Conservation (phyloP, 768 basidiomycete species). For the Porpolomopsis calyptriformis region DNA sequence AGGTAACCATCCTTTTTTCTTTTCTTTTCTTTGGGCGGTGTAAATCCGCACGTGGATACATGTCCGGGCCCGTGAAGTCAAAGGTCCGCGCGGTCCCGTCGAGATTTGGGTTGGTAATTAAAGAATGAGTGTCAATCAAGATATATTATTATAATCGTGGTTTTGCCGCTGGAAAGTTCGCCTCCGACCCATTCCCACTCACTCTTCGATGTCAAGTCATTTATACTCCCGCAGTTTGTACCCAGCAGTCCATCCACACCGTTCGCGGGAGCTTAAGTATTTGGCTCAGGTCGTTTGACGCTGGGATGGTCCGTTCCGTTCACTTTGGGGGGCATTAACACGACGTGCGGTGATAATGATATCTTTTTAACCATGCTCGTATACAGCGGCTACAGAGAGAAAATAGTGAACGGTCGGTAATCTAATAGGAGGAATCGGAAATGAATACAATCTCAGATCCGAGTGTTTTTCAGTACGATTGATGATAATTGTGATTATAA, state of each 20-base stretch:
- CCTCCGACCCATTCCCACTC: neutral
- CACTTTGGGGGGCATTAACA: too few species aligned
- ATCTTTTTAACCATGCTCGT: neutral
- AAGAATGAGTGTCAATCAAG: neutral
- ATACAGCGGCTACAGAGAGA: too few species aligned
- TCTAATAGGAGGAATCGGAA: too few species aligned
- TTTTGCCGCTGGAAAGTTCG: too few species aligned
- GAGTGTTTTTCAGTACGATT: neutral
- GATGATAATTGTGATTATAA: neutral
- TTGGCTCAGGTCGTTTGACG: neutral
- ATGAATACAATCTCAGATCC: too few species aligned
- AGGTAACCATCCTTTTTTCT: too few species aligned
- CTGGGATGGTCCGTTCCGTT: neutral
- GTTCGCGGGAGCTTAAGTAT: constrained; percentile 1
- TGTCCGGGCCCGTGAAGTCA: neutral
- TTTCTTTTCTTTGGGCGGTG: too few species aligned
- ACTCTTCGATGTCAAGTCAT: constrained; percentile 3
- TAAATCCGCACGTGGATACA: neutral
- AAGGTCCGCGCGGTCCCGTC: neutral
- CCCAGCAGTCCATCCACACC: neutral
- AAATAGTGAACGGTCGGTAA: too few species aligned
- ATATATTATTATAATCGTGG: too few species aligned
- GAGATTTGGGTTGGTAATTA: constrained; percentile 4
- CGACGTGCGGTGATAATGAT: too few species aligned
- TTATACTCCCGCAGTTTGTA: constrained; percentile 2